Base-by-base conservation (phyloP, 352 stramenopile genomes). In the Phytophthora sp. region DNA sequence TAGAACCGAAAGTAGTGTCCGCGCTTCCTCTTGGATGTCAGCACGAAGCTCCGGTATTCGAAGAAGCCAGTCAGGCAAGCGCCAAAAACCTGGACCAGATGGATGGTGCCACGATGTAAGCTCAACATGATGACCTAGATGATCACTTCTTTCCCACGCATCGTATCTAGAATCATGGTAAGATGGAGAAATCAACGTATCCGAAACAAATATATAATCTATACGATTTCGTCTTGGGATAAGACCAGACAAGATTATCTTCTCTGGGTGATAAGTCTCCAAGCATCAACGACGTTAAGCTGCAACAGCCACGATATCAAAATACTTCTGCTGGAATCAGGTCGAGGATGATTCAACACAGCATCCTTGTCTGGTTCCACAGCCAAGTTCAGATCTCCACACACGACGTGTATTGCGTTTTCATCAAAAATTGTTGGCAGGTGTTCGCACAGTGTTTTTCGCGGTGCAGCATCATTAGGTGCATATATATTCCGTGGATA, bases 71-170 rank as follows among this genome's bases (percentile, higher is more conserved):
- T 63, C 44, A 5, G 41, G 42, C 11, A 63, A 6, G 20, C 42
- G n/a, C 42, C 55, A 63, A 41, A 55, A 55, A 2, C 55, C 55
- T 0, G 55, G 44, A 6, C 55, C 42, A 4, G 38, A 31, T 9
- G 55, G 51, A n/a, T 55, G 55, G 30, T 63, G 55, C 55, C 55
- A 63, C 18, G 55, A 55, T 1, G 55, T 39, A 11, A 63, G 42
- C 6, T 63, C 44, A 21, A 63, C 23, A 39, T 63, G 55, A 20
- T 63, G 55, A 38, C 42, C 41, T 21, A 29, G 16, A 8, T 63
- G 41, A 21, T 63, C 55, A 29, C 55, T 44, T 21, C 12, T 31
- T 11, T 63, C 42, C 55, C 55, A 63, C 2, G 9, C 15, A 15
- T 39, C 18, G 26, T n/a, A n/a, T n/a, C n/a, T n/a, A n/a, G n/a